phyloP scores from a whole-genome alignment of 805 yeast genomes.

The Candida bentonensis region DNA sequence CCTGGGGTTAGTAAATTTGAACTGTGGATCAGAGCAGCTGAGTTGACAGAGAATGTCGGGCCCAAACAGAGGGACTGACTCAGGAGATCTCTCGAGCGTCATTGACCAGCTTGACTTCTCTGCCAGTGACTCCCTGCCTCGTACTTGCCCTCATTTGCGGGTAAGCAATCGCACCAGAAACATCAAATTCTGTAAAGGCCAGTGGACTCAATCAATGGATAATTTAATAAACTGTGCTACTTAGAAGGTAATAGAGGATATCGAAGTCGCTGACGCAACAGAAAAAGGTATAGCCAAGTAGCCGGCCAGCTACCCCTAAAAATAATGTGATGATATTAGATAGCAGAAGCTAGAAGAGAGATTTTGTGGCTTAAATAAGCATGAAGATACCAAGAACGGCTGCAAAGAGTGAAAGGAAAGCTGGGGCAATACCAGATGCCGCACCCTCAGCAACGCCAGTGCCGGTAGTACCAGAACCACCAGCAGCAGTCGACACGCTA shows the following conservation, averaged over 20 bases:
- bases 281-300: not conserved
- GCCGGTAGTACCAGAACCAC: not conserved
- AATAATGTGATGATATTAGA: not conserved
- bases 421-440: not conserved
- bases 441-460: not conserved
- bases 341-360: not conserved
- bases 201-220: not conserved
- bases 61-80: too few species aligned
- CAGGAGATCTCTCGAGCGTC: too few species aligned
- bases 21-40: too few species aligned
- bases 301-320: not conserved
- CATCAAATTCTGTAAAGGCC: too few species aligned
- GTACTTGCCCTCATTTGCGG: too few species aligned
- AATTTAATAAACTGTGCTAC: not conserved
- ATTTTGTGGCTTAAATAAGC: constrained; percentile 1
- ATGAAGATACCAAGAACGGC: not conserved
- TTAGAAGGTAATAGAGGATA: not conserved
- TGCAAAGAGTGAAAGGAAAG: not conserved
- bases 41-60: too few species aligned
- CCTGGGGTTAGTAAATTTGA: too few species aligned
- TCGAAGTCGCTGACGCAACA: not conserved
- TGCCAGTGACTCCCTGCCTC: too few species aligned
- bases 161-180: too few species aligned
- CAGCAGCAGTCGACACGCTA: not conserved
- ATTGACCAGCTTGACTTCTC: too few species aligned